A percentile compares a stretch with the other conserved stretches of the same genome.
phyloP scores from a whole-genome alignment of 331 rosid genomes.

The Malus hybrid region DNA sequence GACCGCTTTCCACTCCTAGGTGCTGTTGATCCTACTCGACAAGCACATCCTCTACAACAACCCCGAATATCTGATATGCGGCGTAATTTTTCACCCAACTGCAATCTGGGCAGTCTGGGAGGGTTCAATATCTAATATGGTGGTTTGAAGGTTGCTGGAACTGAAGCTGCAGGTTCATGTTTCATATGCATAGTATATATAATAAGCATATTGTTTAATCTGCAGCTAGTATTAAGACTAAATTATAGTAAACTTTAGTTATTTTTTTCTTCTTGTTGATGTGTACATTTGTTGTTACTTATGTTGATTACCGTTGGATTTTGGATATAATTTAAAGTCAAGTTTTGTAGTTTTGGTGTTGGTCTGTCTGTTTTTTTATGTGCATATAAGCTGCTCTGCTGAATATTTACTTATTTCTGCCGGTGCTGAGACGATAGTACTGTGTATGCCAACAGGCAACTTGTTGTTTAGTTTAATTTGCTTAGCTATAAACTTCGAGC shows the following conservation, averaged over 20 bases:
- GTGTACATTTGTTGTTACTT: background rate
- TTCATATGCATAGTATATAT: background rate
- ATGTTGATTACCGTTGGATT: background rate
- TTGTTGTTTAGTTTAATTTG: background rate
- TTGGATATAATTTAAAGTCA: background rate
- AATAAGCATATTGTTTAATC: background rate
- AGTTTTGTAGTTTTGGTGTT: background rate
- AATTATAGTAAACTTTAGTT: background rate
- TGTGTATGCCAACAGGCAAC: background rate
- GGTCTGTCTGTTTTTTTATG: background rate
- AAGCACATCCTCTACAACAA: background rate
- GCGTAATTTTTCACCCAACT: slow-evolving; percentile 17
- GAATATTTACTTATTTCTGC: background rate
- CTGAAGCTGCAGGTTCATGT: slow-evolving; percentile 9
- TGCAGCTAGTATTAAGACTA: background rate
- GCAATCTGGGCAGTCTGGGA: slow-evolving; percentile 4
- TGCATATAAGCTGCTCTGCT: background rate
- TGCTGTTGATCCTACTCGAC: slow-evolving; percentile 7
- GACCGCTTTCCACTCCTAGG: slow-evolving; percentile 29
- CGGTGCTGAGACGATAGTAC: background rate
- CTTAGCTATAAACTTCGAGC: background rate
- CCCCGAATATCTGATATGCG: background rate
- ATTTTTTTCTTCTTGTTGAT: background rate
- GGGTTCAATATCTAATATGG: slow-evolving; percentile 10
- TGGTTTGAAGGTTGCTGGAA: background rate